phyloP scores from a whole-genome alignment of 1,284 basidiomycete species.

The Salmacisia buchloeana region DNA sequence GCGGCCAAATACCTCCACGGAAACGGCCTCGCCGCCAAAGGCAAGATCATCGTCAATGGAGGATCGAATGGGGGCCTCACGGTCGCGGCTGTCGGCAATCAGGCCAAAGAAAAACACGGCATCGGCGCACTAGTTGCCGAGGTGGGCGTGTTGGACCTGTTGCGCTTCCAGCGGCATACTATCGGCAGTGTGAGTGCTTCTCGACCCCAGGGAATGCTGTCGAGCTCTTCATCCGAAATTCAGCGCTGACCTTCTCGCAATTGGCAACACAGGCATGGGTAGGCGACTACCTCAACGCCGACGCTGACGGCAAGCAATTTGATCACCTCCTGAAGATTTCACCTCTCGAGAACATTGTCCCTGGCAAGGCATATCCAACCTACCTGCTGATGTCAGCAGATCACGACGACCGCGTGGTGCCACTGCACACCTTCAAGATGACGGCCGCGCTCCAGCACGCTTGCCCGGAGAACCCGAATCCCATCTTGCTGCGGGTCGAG shows the following conservation, averaged over 20 bases:
- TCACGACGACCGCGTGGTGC: slow-evolving; percentile 47
- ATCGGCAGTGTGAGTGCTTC: slow-evolving; percentile 5
- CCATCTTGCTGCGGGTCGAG: slow-evolving; percentile 43
- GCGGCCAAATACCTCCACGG: slow-evolving; percentile 67
- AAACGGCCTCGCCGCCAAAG: slow-evolving; percentile 65
- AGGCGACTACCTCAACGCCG: slow-evolving; percentile 72
- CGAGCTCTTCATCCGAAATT: not conserved
- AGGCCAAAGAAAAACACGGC: slow-evolving; percentile 71
- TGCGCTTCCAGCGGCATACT: slow-evolving; percentile 51
- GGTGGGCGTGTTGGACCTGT: slow-evolving; percentile 64
- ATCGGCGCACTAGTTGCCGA: slow-evolving; percentile 56
- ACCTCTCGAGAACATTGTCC: slow-evolving; percentile 44
- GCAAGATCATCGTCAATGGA: slow-evolving; percentile 70
- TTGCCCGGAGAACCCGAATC: slow-evolving; percentile 38
- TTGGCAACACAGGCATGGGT: not conserved
- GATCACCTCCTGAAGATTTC: slow-evolving; percentile 44
- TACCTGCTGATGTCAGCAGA: slow-evolving; percentile 42
- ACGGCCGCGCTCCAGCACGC: slow-evolving; percentile 48
- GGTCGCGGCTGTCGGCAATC: slow-evolving; percentile 72
- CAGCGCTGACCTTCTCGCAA: not conserved
- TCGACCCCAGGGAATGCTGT: not conserved
- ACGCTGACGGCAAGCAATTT: slow-evolving; percentile 49
- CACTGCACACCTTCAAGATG: slow-evolving; percentile 46
- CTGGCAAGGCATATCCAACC: slow-evolving; percentile 40
- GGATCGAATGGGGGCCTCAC: slow-evolving; percentile 59